phyloP scores from a whole-genome alignment of 1,284 basidiomycete species.

The Fomitopsis betulina region DNA sequence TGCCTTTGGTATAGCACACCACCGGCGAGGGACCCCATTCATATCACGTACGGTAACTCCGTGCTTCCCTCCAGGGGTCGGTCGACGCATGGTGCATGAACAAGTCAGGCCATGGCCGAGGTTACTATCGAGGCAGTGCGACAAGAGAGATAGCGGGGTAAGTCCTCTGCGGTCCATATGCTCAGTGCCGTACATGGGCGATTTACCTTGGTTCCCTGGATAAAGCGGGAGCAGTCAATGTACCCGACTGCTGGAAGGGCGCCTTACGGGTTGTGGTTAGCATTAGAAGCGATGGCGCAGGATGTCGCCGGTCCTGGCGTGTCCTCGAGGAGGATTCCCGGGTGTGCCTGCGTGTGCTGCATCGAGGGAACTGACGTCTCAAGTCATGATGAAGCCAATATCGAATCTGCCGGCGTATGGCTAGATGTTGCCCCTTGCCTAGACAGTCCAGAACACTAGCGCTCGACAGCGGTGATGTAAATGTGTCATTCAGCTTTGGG shows the following conservation, averaged over 20 bases:
- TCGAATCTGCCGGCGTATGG: background rate
- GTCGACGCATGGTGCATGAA: background rate
- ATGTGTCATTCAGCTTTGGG: background rate
- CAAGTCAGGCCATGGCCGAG: background rate
- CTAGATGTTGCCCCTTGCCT: background rate
- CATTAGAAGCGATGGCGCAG: background rate
- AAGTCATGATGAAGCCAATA: background rate
- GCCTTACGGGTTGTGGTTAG: background rate
- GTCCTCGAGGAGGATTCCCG: background rate
- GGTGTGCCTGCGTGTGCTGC: background rate
- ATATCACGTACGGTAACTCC: conserved; percentile 4
- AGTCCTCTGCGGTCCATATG: background rate
- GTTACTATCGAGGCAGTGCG: background rate
- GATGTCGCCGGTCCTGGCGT: background rate
- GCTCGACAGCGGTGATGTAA: background rate
- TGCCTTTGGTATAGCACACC: conserved; percentile 7
- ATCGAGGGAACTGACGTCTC: background rate
- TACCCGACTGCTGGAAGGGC: background rate
- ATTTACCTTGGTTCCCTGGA: background rate
- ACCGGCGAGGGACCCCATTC: background rate
- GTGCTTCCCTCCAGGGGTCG: background rate
- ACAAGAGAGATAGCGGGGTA: conserved; percentile 1
- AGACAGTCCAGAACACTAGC: background rate
- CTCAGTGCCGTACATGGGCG: conserved; percentile 3
- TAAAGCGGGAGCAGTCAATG: background rate